Base-by-base conservation (phyloP, 441 rosid species). In the Pelargonium cotyledonis region DNA sequence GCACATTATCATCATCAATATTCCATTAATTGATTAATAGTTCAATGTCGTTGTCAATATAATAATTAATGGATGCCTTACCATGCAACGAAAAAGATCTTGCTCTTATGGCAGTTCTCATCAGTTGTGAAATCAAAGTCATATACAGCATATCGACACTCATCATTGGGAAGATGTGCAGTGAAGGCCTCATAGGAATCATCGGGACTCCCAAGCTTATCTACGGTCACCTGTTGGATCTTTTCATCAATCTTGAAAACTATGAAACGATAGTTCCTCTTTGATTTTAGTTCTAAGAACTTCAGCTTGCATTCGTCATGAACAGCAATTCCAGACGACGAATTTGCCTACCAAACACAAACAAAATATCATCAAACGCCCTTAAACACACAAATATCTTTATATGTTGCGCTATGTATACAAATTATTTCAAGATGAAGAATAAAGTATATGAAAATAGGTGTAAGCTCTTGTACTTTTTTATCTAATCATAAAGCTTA, bases 281-380 rank as follows among this genome's bases (percentile, higher is more conserved):
- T 88, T 9, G 91, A 78, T 72, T 88, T 88, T 43, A 88, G 83
- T 70, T 88, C 94, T 75, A 78, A 64, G 66, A 88, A 88, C 73
- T 71, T 88, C 60, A 85, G 81, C 85, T 88, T 88, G 67, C 94
- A 88, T 2, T 83, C 89, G 40, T 88, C 91, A 1, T 80, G 73
- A 71, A 88, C 91, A 61, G 88, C 88, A 89, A 85, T 86, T 71
- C 94, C 94, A n/a, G 94, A 86, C 16, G 82, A 85, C 69, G 91
- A 77, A 44, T 86, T 86, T 65, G 91, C 85, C 90, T 85, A 58
- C 66, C 31, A 26, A 26, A 26, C 31, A 1, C 31, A 26, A 1
- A 26, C 31, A 26, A 1, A 26, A 1, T 1, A 26, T 1, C 1
- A 26, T 26, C 31, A 26, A 26, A 26, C 2, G 1, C 2, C 1